phyloP scores from a whole-genome alignment of 2,329 filamentous ascomycete genomes.

The Shiraia sp. region DNA sequence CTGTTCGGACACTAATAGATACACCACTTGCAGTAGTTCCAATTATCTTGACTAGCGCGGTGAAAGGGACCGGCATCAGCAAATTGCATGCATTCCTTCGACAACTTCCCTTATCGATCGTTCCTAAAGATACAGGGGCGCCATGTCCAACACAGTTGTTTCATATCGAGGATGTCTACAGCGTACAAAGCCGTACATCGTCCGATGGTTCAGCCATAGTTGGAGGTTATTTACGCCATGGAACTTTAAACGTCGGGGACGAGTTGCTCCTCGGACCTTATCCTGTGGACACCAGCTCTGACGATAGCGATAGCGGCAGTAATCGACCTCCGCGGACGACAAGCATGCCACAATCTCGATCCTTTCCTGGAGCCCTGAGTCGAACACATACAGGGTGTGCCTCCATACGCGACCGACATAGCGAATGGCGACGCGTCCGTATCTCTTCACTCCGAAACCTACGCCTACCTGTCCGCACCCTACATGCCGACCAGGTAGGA shows the following conservation, averaged over 20 bases:
- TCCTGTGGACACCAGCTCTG: slow-evolving; percentile 33
- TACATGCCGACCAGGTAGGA: slow-evolving; percentile 82
- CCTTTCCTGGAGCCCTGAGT: slow-evolving; percentile 53
- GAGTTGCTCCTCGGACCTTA: slow-evolving; percentile 77
- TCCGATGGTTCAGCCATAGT: slow-evolving; percentile 61
- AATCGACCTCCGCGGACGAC: slow-evolving; percentile 26
- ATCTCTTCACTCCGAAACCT: slow-evolving; percentile 88
- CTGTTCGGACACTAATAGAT: slow-evolving; percentile 55
- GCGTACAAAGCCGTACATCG: slow-evolving; percentile 52
- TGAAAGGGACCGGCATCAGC: slow-evolving; percentile 81
- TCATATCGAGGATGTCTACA: slow-evolving; percentile 89
- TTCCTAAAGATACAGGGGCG: slow-evolving; percentile 41
- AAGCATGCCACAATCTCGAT: slow-evolving; percentile 48
- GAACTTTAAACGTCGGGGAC: slow-evolving; percentile 76
- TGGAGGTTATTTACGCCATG: slow-evolving; percentile 82
- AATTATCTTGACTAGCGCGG: slow-evolving; percentile 83
- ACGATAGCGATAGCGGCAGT: slow-evolving; percentile 45
- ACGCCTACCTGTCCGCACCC: slow-evolving; percentile 75
- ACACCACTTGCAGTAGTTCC: slow-evolving; percentile 65
- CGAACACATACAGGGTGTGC: slow-evolving; percentile 17
- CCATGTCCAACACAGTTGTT: slow-evolving; percentile 66
- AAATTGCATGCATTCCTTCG: slow-evolving; percentile 81
- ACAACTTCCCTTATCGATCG: slow-evolving; percentile 67
- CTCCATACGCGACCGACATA: slow-evolving; percentile 19
- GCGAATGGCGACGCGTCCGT: slow-evolving; percentile 75